Base-by-base conservation (phyloP, 441 rosid species). In the Euphorbia celastroides region DNA sequence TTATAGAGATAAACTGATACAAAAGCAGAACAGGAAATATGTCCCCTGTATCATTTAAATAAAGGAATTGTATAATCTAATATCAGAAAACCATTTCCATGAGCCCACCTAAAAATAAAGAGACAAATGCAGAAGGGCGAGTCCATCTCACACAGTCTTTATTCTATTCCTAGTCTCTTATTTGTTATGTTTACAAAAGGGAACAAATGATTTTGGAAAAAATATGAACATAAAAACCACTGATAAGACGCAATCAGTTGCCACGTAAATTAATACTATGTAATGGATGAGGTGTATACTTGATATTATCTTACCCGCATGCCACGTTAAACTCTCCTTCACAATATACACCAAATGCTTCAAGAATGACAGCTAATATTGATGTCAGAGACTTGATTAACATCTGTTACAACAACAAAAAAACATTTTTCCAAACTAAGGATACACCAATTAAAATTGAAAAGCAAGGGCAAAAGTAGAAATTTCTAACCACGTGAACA, bases 321-420 rank as follows among this genome's bases (percentile, higher is more conserved):
- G 65, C 73, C 92, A 75, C 84, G 67, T 84, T 79, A 74, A 95
- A 95, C 77, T 95, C 98, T 80, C 99, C 99, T 79, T 95, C 99
- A 70, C 99, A 90, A 77, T 95, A 95, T 54, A 84, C 92, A 65
- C 81, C 81, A 42, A 90, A 88, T 28, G 95, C 96, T 86, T 92
- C 96, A 76, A 95, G 90, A 83, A 95, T 52, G 42, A 95, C 90
- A 19, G 98, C 98, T 75, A 88, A 74, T 78, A 90, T 71, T 64
- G 96, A 94, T 75, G 80, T 81, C 72, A 95, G 68, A 67, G 91
- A 71, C 86, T 95, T 95, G 64, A 95, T 90, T 69, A 95, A 75
- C 99, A 95, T 95, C 99, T 95, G 96, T 75, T 64, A 76, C 79
- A 70, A 56, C n/a, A n/a, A n/a, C n/a, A 57, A 65, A 17, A 61